phyloP scores from a whole-genome alignment of 179 eudicot genomes.

The Drosera spatulata region DNA sequence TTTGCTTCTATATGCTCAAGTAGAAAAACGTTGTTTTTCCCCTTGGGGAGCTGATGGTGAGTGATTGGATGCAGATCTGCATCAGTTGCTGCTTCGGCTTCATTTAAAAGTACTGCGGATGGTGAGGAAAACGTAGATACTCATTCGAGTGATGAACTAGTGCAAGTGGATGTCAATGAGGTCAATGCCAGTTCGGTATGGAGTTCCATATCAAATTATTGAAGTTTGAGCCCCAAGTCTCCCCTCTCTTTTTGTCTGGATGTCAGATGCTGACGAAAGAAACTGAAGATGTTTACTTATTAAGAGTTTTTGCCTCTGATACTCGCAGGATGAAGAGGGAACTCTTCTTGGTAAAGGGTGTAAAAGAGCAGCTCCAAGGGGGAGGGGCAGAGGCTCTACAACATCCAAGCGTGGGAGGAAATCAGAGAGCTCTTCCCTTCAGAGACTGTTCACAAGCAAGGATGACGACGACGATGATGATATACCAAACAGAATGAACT shows the following conservation, averaged over 20 bases:
- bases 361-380: slow-evolving; percentile 88
- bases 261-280: not conserved
- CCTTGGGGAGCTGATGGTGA: not conserved
- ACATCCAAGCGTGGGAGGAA: slow-evolving; percentile 78
- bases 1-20: not conserved
- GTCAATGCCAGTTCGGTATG: slow-evolving; percentile 68
- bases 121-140: slow-evolving; percentile 80
- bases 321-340: slow-evolving; percentile 48
- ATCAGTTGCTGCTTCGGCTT: slow-evolving; percentile 56
- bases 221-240: not conserved
- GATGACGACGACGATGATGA: slow-evolving; percentile 71
- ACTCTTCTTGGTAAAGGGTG: slow-evolving; percentile 44
- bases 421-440: slow-evolving; percentile 55
- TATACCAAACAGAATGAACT: slow-evolving; percentile 30
- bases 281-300: not conserved
- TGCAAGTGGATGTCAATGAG: slow-evolving; percentile 30
- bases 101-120: slow-evolving; percentile 47
- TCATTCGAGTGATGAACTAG: slow-evolving; percentile 65
- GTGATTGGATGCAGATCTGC: slow-evolving; percentile 50
- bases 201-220: slow-evolving; percentile 3
- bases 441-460: slow-evolving; percentile 47
- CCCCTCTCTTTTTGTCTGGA: not conserved
- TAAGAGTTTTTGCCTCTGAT: slow-evolving; percentile 4
- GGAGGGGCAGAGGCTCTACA: slow-evolving; percentile 67
- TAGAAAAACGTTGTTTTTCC: not conserved